A percentile compares a stretch with the other conserved stretches of the same genome.
phyloP scores from a whole-genome alignment of 1,284 basidiomycete genomes.

The Ganoderma leucocontextum region DNA sequence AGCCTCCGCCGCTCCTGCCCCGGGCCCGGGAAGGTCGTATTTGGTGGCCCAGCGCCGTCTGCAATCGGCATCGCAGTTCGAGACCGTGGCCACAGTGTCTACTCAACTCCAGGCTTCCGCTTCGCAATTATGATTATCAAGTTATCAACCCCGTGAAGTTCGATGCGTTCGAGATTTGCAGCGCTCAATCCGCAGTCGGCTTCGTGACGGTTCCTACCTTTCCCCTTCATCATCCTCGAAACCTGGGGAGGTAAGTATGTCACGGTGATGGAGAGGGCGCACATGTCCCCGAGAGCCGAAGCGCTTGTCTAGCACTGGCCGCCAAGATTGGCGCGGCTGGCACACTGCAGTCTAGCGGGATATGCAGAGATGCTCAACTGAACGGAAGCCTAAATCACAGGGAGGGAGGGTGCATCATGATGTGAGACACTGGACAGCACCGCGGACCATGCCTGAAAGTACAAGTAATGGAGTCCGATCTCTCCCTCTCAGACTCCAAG shows the following conservation, averaged over 20 bases:
- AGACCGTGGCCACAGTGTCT: conserved; percentile 25
- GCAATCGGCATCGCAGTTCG: background rate
- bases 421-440: conserved; percentile 1
- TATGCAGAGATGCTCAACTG: conserved; percentile 11
- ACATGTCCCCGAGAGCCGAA: conserved; percentile 13
- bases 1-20: conserved; percentile 18
- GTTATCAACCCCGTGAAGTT: conserved; percentile 14
- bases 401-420: conserved; percentile 5
- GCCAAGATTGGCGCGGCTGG: conserved; percentile 17
- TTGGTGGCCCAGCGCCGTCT: background rate
- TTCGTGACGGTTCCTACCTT: conserved; percentile 26
- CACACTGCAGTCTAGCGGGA: background rate
- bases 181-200: conserved; percentile 23
- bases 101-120: conserved; percentile 30
- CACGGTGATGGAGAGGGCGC: conserved; percentile 5
- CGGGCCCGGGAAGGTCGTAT: background rate
- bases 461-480: conserved; percentile 2
- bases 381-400: background rate
- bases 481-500: background rate
- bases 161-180: conserved; percentile 15
- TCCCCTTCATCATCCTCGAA: conserved; percentile 22
- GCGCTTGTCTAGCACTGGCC: background rate
- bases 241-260: background rate
- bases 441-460: conserved; percentile 1
- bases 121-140: conserved; percentile 18